Conservation (phyloP, 2,329 filamentous ascomycete genomes). For the Colletotrichum sp. region DNA sequence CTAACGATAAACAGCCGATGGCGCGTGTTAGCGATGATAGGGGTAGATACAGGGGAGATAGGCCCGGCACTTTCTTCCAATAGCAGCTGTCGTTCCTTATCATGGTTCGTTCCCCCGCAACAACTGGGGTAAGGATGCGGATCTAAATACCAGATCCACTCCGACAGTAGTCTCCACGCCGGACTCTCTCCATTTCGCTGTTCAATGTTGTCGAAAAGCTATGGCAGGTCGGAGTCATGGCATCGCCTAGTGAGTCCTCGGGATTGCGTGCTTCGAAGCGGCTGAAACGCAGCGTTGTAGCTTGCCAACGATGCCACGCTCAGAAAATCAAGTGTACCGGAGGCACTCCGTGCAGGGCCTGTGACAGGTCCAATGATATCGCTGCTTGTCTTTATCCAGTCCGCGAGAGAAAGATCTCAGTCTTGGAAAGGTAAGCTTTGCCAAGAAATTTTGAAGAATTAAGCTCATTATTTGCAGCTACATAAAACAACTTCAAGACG, state of each 20-base stretch:
- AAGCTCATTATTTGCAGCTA: constrained; percentile 4
- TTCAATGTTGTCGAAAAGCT: neutral
- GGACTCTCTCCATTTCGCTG: neutral
- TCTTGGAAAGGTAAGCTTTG: constrained; percentile 23
- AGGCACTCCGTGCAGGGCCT: constrained; percentile 45
- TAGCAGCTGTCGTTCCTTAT: neutral
- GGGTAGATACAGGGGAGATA: neutral
- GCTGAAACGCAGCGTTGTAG: neutral
- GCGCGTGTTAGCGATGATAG: neutral
- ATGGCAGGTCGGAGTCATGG: neutral
- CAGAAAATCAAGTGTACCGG: constrained; percentile 53
- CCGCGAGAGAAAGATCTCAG: constrained; percentile 46
- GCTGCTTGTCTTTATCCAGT: constrained; percentile 43
- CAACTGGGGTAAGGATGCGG: neutral
- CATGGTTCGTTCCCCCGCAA: neutral
- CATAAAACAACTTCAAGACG: constrained; percentile 22
- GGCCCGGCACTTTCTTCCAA: neutral
- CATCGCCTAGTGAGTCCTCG: neutral
- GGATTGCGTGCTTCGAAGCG: neutral
- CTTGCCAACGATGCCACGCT: constrained; percentile 46
- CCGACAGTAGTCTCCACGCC: neutral
- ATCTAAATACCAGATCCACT: neutral
- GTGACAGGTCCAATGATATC: constrained; percentile 37
- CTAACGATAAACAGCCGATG: neutral
- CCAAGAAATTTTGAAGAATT: constrained; percentile 24